Evolutionary conservation across 148 eudicot genomes (phyloP).

Genomic region (Euryodendron excelsum): DNA sequence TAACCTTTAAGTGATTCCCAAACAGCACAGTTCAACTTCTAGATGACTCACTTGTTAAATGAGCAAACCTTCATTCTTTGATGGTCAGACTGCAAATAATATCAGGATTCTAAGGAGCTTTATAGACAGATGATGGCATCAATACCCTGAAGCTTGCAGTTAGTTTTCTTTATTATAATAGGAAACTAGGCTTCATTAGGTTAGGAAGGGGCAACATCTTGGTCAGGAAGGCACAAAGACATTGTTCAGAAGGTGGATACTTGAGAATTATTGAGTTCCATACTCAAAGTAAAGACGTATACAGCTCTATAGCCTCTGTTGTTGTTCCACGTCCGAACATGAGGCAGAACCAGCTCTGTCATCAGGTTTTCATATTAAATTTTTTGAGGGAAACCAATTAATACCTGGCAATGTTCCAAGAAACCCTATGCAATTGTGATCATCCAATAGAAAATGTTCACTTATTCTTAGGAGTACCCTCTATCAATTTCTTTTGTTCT

Average conservation of each 20-base stretch:
- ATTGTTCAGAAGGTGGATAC: too few species aligned
- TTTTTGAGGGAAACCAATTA: neutral
- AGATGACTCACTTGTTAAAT: too few species aligned
- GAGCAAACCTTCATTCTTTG: too few species aligned
- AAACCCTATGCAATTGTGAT: neutral
- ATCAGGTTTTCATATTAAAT: neutral
- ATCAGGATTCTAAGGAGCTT: too few species aligned
- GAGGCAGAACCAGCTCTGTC: neutral
- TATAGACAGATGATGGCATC: too few species aligned
- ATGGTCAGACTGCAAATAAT: too few species aligned
- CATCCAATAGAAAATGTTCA: neutral
- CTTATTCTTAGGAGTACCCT: neutral
- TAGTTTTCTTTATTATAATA: neutral
- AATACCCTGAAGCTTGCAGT: too few species aligned
- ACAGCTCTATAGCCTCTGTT: neutral
- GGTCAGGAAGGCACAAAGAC: neutral
- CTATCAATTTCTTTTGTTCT: neutral
- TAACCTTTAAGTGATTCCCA: too few species aligned
- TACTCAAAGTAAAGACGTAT: too few species aligned
- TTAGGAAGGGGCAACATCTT: neutral
- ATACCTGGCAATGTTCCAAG: neutral
- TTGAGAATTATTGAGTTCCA: too few species aligned
- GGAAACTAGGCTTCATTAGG: neutral
- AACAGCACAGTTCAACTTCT: too few species aligned
- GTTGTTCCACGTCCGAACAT: neutral